Evolutionary conservation across 306 rosid species (phyloP).

Genomic region (Vachellia collinsii): DNA sequence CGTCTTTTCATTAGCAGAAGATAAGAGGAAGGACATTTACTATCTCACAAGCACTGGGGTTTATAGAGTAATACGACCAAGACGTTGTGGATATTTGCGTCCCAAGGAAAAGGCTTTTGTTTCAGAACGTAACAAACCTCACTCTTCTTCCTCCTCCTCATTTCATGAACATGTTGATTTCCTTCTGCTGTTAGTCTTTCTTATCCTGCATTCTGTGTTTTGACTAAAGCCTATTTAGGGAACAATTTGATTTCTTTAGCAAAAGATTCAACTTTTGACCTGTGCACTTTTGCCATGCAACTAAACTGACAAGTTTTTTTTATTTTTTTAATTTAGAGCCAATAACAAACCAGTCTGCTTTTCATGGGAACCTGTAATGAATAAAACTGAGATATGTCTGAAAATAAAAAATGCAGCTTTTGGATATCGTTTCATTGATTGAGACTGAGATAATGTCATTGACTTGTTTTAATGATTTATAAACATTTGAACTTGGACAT

Average conservation of each 20-base stretch:
- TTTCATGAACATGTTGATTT: neutral
- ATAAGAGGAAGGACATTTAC: slow-evolving; percentile 38
- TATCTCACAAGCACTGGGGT: slow-evolving; percentile 39
- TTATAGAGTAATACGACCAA: slow-evolving; percentile 39
- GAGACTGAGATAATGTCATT: neutral
- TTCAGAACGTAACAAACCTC: slow-evolving; percentile 14
- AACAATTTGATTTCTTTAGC: neutral
- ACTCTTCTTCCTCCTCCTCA: slow-evolving; percentile 22
- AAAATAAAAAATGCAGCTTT: neutral
- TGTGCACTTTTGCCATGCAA: neutral
- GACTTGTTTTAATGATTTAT: neutral
- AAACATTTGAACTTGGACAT: neutral
- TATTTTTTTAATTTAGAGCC: neutral
- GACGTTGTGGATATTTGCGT: slow-evolving; percentile 40
- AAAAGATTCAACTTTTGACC: neutral
- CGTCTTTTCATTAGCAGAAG: slow-evolving; percentile 41
- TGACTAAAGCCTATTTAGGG: neutral
- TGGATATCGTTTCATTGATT: neutral
- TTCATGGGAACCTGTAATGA: neutral
- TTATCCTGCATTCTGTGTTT: neutral
- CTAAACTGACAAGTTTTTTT: neutral
- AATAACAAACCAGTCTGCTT: neutral
- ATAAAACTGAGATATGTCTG: neutral
- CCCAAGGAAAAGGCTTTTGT: slow-evolving; percentile 18
- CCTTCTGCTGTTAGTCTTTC: slow-evolving; percentile 7